Conservation (phyloP, 1,284 basidiomycete genomes). For the Paramarasmius palmivorus region DNA sequence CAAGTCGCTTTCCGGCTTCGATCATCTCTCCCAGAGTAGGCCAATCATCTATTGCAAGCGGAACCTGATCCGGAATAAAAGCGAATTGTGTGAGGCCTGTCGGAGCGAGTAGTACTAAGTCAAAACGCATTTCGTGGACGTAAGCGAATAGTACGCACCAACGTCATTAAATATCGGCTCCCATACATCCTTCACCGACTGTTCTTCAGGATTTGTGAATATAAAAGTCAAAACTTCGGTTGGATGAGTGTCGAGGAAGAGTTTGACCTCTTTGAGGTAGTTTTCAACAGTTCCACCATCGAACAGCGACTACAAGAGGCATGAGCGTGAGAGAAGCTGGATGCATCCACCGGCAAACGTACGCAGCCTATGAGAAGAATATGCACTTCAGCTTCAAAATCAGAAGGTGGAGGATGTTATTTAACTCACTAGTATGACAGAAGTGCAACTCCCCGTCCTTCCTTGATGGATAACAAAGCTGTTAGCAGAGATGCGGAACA, state of each 20-base stretch:
- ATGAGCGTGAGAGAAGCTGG: not conserved
- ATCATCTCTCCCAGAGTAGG: constrained; percentile 76
- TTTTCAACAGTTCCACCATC: constrained; percentile 48
- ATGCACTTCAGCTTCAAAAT: not conserved
- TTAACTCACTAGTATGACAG: constrained; percentile 43
- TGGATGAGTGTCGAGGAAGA: constrained; percentile 56
- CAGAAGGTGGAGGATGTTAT: not conserved
- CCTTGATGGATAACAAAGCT: not conserved
- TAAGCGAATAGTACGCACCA: constrained; percentile 21
- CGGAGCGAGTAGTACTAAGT: constrained; percentile 1
- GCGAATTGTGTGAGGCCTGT: constrained; percentile 57
- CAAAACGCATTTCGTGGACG: not conserved
- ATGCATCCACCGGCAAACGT: not conserved
- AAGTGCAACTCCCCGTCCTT: constrained; percentile 38
- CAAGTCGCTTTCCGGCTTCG: constrained; percentile 61
- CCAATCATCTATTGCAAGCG: constrained; percentile 60
- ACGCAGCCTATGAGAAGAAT: constrained; percentile 11
- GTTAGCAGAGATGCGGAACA: not conserved
- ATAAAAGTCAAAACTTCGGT: constrained; percentile 60
- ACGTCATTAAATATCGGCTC: constrained; percentile 53
- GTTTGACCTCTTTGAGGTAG: constrained; percentile 47
- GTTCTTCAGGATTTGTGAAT: constrained; percentile 55
- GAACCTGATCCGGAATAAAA: constrained; percentile 58
- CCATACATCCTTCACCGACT: constrained; percentile 49
- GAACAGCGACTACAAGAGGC: constrained; percentile 28